These are phyloP conservation scores for Herpotrichia juniperi DNA, from an alignment of 2,329 filamentous ascomycete species.

Conservation along the genomic window DNA sequence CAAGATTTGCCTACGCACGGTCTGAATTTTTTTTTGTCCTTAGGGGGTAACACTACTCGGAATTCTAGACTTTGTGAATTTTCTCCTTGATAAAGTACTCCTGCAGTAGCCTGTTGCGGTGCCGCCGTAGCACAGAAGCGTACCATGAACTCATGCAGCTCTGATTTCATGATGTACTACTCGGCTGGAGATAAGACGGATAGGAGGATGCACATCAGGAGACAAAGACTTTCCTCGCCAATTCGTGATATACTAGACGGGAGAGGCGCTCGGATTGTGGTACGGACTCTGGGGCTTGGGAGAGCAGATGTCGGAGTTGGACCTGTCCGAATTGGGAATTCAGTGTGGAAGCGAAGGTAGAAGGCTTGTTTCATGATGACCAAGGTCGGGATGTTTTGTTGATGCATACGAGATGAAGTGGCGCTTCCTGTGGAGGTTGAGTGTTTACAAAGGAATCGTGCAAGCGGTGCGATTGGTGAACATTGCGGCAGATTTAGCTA, in stretches of 20 bases:
- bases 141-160: neutral
- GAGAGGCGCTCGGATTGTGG: neutral
- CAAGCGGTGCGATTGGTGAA: neutral
- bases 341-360: neutral
- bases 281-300: neutral
- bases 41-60: too few relatives aligned
- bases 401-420: slow-evolving; percentile 1
- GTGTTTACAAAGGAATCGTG: neutral
- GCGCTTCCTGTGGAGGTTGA: neutral
- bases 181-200: too few relatives aligned
- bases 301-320: neutral
- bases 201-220: too few relatives aligned
- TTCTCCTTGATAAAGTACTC: neutral
- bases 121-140: neutral
- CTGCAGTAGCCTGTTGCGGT: neutral
- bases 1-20: neutral
- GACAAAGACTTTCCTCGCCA: too few relatives aligned
- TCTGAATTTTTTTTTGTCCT: neutral
- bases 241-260: neutral
- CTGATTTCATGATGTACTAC: too few relatives aligned
- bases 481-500: neutral
- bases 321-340: neutral
- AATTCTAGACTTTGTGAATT: neutral
- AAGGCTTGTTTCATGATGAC: slow-evolving; percentile 1
- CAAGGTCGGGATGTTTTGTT: neutral